A percentile compares a stretch with the other conserved stretches of the same genome.
Conservation (phyloP, 2,329 filamentous ascomycete genomes). For the Phoma sp. region DNA sequence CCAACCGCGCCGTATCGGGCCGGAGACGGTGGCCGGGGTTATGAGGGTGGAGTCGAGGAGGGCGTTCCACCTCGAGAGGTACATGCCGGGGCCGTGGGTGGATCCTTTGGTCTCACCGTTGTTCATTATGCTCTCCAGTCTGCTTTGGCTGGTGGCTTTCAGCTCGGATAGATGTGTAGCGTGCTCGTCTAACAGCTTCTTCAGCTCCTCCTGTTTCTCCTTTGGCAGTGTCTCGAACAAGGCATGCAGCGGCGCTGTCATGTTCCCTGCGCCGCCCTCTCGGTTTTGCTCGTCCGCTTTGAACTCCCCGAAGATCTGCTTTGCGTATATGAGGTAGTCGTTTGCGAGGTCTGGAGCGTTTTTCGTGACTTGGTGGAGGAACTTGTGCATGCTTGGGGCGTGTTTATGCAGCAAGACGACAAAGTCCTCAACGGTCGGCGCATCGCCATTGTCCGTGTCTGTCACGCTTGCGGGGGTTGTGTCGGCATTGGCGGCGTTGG, state of each 20-base stretch:
- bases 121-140: conserved; percentile 65
- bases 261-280: conserved; percentile 50
- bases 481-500: conserved; percentile 19
- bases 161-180: conserved; percentile 66
- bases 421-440: conserved; percentile 74
- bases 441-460: conserved; percentile 29
- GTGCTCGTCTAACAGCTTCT: conserved; percentile 66
- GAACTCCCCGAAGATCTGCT: conserved; percentile 66
- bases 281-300: conserved; percentile 36
- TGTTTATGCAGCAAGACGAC: conserved; percentile 72
- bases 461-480: conserved; percentile 33
- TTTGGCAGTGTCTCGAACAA: conserved; percentile 58
- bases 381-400: conserved; percentile 69
- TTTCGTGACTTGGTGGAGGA: conserved; percentile 72
- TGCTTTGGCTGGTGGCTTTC: conserved; percentile 59
- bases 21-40: conserved; percentile 64
- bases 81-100: conserved; percentile 73
- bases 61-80: conserved; percentile 74
- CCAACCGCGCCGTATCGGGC: conserved; percentile 59
- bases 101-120: conserved; percentile 34
- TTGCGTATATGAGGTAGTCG: conserved; percentile 68
- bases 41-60: conserved; percentile 74
- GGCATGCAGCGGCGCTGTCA: conserved; percentile 51
- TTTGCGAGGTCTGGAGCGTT: conserved; percentile 71
- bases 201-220: conserved; percentile 56